phyloP scores from a whole-genome alignment of 2,329 filamentous ascomycete genomes.

The Trichoderma breve region DNA sequence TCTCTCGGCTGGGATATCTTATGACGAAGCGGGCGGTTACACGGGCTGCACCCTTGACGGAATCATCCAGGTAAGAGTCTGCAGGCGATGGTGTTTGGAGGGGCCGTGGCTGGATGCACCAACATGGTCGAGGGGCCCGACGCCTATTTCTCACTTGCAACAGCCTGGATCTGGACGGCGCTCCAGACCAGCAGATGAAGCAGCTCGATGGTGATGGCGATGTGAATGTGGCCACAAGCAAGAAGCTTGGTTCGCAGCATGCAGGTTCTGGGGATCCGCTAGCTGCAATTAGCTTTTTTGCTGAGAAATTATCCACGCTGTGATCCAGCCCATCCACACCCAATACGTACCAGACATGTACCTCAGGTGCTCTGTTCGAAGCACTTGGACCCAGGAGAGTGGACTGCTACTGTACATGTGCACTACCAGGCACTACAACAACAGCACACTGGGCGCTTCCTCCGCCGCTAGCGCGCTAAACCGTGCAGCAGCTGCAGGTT shows the following conservation, averaged over 20 bases:
- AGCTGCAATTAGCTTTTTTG: not conserved
- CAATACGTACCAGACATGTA: not conserved
- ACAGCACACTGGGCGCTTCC: not conserved
- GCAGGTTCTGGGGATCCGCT: conserved; percentile 3
- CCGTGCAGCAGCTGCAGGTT: not conserved
- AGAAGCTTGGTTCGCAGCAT: not conserved
- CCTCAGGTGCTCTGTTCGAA: not conserved
- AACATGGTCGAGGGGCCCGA: conserved; percentile 41
- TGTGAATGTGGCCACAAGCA: conserved; percentile 17
- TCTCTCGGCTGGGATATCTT: not conserved
- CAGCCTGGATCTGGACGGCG: not conserved
- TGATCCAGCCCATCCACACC: not conserved
- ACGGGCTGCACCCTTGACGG: conserved; percentile 12
- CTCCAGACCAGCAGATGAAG: not conserved
- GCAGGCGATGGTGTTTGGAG: conserved; percentile 38
- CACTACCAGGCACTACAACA: not conserved
- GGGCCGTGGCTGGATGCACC: conserved; percentile 36
- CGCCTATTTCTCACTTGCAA: conserved; percentile 31
- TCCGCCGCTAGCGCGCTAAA: not conserved
- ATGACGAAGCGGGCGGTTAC: conserved; percentile 2
- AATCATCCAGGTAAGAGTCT: conserved; percentile 30
- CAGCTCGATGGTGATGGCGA: not conserved
- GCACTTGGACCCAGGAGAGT: not conserved
- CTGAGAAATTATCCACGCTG: conserved; percentile 4
- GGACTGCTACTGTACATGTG: not conserved